Percentiles rank a stretch among this genome's conserved stretches.
Evolutionary conservation across 2,329 filamentous ascomycete genomes (phyloP).

Genomic region (Beauveria asiatica): DNA sequence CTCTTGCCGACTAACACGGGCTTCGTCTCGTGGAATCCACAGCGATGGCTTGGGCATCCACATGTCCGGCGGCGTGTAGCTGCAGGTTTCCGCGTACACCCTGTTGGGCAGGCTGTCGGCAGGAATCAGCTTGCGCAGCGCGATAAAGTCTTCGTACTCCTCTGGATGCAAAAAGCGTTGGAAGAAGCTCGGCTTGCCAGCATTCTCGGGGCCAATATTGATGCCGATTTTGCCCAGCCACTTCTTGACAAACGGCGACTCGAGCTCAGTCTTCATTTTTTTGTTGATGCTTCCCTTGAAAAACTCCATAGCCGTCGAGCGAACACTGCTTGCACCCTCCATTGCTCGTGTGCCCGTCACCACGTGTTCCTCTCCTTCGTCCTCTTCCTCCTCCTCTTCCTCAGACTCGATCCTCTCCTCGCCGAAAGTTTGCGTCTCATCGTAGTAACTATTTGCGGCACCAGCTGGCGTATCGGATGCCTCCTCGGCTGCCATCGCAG

Average conservation of each 20-base stretch:
- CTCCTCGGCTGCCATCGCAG: slow-evolving; percentile 18
- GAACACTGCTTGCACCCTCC: slow-evolving; percentile 30
- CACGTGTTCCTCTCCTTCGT: slow-evolving; percentile 15
- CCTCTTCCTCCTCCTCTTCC: slow-evolving; percentile 23
- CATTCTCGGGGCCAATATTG: slow-evolving; percentile 19
- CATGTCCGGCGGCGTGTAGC: slow-evolving; percentile 59
- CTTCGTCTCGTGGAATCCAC: slow-evolving; percentile 75
- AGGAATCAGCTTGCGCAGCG: slow-evolving; percentile 62
- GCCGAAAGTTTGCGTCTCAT: slow-evolving; percentile 16
- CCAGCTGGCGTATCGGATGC: slow-evolving; percentile 16
- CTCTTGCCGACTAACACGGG: slow-evolving; percentile 70
- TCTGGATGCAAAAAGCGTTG: slow-evolving; percentile 70
- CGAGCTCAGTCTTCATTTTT: slow-evolving; percentile 22
- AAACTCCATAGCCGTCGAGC: slow-evolving; percentile 24
- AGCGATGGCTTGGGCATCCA: slow-evolving; percentile 57
- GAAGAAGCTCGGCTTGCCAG: slow-evolving; percentile 41
- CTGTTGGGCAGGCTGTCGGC: slow-evolving; percentile 34
- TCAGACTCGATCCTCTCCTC: slow-evolving; percentile 9
- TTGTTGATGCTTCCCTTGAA: slow-evolving; percentile 28
- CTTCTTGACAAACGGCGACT: slow-evolving; percentile 21
- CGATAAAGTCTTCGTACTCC: slow-evolving; percentile 62
- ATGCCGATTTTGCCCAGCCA: slow-evolving; percentile 21
- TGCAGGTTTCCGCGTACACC: slow-evolving; percentile 49
- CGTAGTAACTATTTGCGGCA: slow-evolving; percentile 28
- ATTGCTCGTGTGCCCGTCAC: slow-evolving; percentile 23